Evolutionary conservation across 1,284 basidiomycete species (phyloP).

Genomic region (Ceratobasidium sp.): DNA sequence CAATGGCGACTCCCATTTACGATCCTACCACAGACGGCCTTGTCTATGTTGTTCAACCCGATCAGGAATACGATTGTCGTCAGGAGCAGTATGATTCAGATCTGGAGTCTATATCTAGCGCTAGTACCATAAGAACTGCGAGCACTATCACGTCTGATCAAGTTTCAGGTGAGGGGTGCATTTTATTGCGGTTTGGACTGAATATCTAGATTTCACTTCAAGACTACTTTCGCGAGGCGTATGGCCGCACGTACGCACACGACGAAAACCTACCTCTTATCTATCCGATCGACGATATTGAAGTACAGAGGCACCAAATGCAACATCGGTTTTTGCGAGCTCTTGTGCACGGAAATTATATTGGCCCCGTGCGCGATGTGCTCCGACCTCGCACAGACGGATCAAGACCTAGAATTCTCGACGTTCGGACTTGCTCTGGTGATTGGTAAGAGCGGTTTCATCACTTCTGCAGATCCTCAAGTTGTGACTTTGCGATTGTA

Average conservation of each 20-base stretch:
- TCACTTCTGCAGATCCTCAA: neutral
- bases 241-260: neutral
- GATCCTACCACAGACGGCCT: slow-evolving; percentile 7
- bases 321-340: neutral
- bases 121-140: neutral
- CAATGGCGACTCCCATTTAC: slow-evolving; percentile 8
- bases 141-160: slow-evolving; percentile 7
- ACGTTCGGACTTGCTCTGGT: neutral
- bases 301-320: neutral
- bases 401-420: neutral
- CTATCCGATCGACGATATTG: slow-evolving; percentile 5
- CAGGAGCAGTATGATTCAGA: neutral
- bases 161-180: neutral
- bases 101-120: neutral
- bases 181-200: neutral
- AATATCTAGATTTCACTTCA: neutral
- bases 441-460: neutral
- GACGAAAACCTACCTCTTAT: slow-evolving; percentile 8
- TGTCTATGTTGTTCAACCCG: slow-evolving; percentile 14
- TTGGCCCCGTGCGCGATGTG: neutral
- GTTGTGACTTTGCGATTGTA: neutral
- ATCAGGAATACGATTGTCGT: neutral
- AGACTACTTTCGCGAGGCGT: slow-evolving; percentile 10
- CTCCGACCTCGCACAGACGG: slow-evolving; percentile 1
- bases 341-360: slow-evolving; percentile 7